Evolutionary conservation across 371 early-diverging fungal species (phyloP), one percentile per base, ranked within the genome.

Genomic region (Actinomucor elegans): DNA sequence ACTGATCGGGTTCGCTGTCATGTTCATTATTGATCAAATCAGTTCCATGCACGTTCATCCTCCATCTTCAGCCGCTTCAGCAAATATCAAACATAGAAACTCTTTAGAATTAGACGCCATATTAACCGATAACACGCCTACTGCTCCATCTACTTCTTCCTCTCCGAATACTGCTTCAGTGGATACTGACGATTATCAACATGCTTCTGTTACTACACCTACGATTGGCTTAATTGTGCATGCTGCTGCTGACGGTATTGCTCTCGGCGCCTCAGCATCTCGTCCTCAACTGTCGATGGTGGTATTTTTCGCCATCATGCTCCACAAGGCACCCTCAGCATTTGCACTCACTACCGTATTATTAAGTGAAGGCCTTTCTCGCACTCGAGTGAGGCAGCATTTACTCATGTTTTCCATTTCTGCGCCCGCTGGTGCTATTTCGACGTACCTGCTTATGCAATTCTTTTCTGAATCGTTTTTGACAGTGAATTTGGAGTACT

Each of bases 301-400:
- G 7, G 91, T 97, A 5, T 97, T 96, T 59, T 53, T 95, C 24
- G 98, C 98, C n/a, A 91, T 97, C 53, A 87, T 96, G 83, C 80
- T 97, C 26, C 98, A 97, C 82, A 97, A 97, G 68, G 96, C 93
- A 2, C 97, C 98, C 3, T 86, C 94, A 2, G 93, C 97, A 0
- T 94, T 97, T 74, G 97, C 94, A 0, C 79, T 96, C 9, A 80
- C 90, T 11, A 91, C 94, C 2, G 87, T 91, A 12, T 73, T 97
- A 21, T 71, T 96, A 51, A 80, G 81, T 50, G 86, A 83, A 43
- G 91, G 93, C 9, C 69, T 81, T 53, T 71, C 86, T 1, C 71
- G 86, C 31, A 67, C 79, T 9, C 73, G 73, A 33, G 82, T 95
- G 14, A 83, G 89, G 11, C 73, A 86, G 27, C 91, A 91, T 65